These are phyloP conservation scores for Calonectria hawksworthii DNA, from an alignment of 2,329 filamentous ascomycete genomes.

Conservation along the genomic window DNA sequence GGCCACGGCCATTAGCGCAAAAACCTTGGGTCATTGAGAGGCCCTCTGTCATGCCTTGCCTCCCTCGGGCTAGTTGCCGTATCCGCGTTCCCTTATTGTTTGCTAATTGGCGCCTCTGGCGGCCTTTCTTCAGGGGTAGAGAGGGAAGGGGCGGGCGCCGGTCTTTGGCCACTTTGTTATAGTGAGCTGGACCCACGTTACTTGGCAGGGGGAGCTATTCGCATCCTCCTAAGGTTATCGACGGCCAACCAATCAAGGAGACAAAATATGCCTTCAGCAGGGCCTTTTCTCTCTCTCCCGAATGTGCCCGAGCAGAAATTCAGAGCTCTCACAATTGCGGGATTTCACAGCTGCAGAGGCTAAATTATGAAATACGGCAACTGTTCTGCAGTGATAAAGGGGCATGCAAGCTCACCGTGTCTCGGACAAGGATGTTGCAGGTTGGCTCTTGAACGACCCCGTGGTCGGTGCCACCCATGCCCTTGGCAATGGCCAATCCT, in stretches of 20 bases:
- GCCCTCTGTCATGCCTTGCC: conserved; percentile 15
- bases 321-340: conserved; percentile 9
- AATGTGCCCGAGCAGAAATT: not conserved
- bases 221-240: not conserved
- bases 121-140: conserved; percentile 42
- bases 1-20: conserved; percentile 12
- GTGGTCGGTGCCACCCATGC: conserved; percentile 47
- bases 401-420: conserved; percentile 47
- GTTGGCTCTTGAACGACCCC: conserved; percentile 40
- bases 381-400: conserved; percentile 47
- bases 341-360: conserved; percentile 39
- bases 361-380: conserved; percentile 43
- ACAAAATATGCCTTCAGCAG: not conserved
- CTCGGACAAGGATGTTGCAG: conserved; percentile 40
- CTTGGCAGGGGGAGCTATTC: conserved; percentile 3
- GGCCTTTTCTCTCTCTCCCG: not conserved
- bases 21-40: not conserved
- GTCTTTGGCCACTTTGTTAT: conserved; percentile 13
- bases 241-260: not conserved
- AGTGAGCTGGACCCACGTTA: conserved; percentile 6
- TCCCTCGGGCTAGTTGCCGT: conserved; percentile 28
- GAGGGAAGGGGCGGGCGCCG: conserved; percentile 12
- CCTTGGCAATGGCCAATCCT: conserved; percentile 32
- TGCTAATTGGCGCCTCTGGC: conserved; percentile 28
- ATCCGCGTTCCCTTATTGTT: conserved; percentile 21